Base-by-base conservation (phyloP, 2,329 filamentous ascomycete species). In the Cordyceps farinosa region DNA sequence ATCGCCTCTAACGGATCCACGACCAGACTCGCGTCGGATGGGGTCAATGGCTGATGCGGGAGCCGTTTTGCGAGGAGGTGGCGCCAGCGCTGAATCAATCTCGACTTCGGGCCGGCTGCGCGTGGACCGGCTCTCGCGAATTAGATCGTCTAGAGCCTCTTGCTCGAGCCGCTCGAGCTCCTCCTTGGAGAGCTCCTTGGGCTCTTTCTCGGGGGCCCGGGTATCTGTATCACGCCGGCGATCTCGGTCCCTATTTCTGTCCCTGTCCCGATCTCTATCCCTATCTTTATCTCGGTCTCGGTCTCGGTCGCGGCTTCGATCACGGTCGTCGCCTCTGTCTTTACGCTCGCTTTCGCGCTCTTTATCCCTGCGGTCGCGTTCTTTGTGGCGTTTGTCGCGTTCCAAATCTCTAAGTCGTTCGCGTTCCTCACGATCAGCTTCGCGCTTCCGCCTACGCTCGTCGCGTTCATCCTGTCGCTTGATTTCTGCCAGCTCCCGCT, bases 21-120 rank as follows among this genome's bases (percentile, higher is more conserved):
- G 82, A 6, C 79, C 72, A 3, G 80, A 77, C 17, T 82, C 79
- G 56, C 74, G 73, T 48, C 75, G 72, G 58, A 86, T 82, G 2
- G 84, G 84, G 62, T 85, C 80, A 63, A 87, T 87, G 36, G 84
- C 84, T 27, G 84, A 87, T 5, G 81, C 81, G 0, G 84, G 84
- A 3, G 72, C 75, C 71, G 80, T 54, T 76, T 82, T 78, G 72
- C 78, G 76, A 2, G 83, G 84, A 1, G 84, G 84, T 3, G 84
- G 84, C 2, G 79, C 81, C 32, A 87, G 74, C 15, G 81, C 79
- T 56, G 82, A 77, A 64, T 87, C 84, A 45, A 86, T 75, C 66
- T 87, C 84, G 52, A 85, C 69, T 67, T 86, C 84, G 8, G 79
- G 81, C 61, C 81, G 78, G 64, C 82, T 80, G 3, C 77, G 74